Conservation (phyloP, 768 basidiomycete genomes). For the Xerocomellus amylosporus region DNA sequence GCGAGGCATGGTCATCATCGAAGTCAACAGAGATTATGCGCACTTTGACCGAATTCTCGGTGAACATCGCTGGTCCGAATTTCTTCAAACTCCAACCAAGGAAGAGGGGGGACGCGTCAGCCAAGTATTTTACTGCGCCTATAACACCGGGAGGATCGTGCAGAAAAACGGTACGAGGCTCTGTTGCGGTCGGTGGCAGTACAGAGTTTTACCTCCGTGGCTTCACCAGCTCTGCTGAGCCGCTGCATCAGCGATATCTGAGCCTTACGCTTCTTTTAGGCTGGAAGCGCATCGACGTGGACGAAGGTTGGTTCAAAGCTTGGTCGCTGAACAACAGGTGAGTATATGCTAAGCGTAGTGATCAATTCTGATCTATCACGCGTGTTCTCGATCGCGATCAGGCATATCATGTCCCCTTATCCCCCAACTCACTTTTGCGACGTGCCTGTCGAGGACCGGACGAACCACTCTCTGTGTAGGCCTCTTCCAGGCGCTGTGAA, state of each 20-base stretch:
- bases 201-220: not conserved
- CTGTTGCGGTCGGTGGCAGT: not conserved
- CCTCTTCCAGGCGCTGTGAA: slow-evolving; percentile 39
- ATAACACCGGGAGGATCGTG: slow-evolving; percentile 38
- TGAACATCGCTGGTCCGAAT: slow-evolving; percentile 41
- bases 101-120: slow-evolving; percentile 31
- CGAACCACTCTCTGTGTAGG: slow-evolving; percentile 39
- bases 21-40: slow-evolving; percentile 33
- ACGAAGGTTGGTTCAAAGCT: slow-evolving; percentile 42
- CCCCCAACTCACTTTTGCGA: slow-evolving; percentile 39
- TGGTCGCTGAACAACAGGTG: slow-evolving; percentile 30
- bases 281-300: slow-evolving; percentile 46
- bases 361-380: not conserved
- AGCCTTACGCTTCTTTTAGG: slow-evolving; percentile 27
- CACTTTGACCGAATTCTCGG: slow-evolving; percentile 40
- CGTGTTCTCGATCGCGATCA: slow-evolving; percentile 8
- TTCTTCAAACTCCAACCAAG: slow-evolving; percentile 32
- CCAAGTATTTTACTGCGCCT: slow-evolving; percentile 40
- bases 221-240: not conserved
- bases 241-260: not conserved
- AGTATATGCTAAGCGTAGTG: not conserved
- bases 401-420: slow-evolving; percentile 39
- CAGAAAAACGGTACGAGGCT: slow-evolving; percentile 40
- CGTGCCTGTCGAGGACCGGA: slow-evolving; percentile 39
- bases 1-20: slow-evolving; percentile 45